Evolutionary conservation across 225 moss, liverwort and hornwort species (phyloP).

Genomic region (Rhytidiadelphus loreus): DNA sequence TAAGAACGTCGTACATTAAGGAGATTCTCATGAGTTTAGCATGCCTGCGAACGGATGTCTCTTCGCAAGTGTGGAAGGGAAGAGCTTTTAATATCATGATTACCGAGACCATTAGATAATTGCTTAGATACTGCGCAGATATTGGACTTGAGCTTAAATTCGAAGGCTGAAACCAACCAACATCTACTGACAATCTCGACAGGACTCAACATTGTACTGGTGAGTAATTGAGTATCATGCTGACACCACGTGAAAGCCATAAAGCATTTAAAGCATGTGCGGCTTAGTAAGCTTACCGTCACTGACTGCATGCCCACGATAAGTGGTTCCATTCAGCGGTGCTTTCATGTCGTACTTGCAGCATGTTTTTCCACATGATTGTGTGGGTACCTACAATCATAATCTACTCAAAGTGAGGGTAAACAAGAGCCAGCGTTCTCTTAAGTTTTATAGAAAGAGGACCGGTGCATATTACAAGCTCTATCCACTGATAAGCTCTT

Average conservation of each 20-base stretch:
- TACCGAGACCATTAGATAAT: background rate
- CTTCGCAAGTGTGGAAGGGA: conserved; percentile 18
- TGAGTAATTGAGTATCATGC: background rate
- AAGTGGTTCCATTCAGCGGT: background rate
- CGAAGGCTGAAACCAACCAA: background rate
- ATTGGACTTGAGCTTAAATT: background rate
- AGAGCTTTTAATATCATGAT: background rate
- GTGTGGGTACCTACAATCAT: background rate
- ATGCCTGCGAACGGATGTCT: conserved; percentile 3
- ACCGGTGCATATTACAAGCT: background rate
- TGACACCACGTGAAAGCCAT: background rate
- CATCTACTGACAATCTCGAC: background rate
- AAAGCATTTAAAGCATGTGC: background rate
- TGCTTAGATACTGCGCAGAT: background rate
- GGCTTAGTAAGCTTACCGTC: background rate
- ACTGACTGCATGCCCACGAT: background rate
- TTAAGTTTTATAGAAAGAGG: background rate
- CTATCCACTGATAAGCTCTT: background rate
- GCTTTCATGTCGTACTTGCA: background rate
- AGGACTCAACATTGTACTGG: background rate
- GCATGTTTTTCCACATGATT: background rate
- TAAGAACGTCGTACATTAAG: background rate
- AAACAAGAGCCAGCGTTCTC: background rate
- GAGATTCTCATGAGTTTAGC: conserved; percentile 13
- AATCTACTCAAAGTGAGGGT: background rate